Evolutionary conservation across 1,284 basidiomycete genomes (phyloP).

Genomic region (Ustilago hordei): DNA sequence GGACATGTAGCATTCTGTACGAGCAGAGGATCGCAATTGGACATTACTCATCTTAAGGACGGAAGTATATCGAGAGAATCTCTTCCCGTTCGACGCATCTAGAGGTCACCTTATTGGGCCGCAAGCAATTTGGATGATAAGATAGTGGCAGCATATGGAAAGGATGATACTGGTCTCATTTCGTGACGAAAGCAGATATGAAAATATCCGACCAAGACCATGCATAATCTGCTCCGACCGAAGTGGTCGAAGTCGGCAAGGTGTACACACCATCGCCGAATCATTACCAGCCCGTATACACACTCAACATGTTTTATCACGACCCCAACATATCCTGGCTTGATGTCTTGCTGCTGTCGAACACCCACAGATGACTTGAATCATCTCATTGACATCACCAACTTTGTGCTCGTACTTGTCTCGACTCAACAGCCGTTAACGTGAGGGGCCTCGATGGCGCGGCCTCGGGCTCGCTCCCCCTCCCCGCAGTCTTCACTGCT

Average conservation of each 20-base stretch:
- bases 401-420: slow-evolving; percentile 10
- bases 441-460: slow-evolving; percentile 72
- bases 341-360: slow-evolving; percentile 11
- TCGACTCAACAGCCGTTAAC: slow-evolving; percentile 60
- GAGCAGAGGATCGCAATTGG: not conserved
- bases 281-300: not conserved
- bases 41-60: not conserved
- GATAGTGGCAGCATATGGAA: not conserved
- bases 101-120: not conserved
- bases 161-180: not conserved
- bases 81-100: not conserved
- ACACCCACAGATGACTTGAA: not conserved
- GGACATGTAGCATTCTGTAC: not conserved
- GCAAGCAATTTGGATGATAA: not conserved
- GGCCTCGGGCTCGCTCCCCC: slow-evolving; percentile 86
- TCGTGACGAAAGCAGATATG: not conserved
- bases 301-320: not conserved
- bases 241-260: not conserved
- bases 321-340: not conserved
- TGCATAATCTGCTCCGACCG: too few species aligned
- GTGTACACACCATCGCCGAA: not conserved
- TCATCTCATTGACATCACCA: slow-evolving; percentile 19
- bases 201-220: too few species aligned
- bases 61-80: not conserved
- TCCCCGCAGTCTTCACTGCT: slow-evolving; percentile 96